Percentiles rank a stretch among this genome's conserved stretches.
Conservation (phyloP, 495 filamentous ascomycete genomes). For the Talaromyces borbonicus region DNA sequence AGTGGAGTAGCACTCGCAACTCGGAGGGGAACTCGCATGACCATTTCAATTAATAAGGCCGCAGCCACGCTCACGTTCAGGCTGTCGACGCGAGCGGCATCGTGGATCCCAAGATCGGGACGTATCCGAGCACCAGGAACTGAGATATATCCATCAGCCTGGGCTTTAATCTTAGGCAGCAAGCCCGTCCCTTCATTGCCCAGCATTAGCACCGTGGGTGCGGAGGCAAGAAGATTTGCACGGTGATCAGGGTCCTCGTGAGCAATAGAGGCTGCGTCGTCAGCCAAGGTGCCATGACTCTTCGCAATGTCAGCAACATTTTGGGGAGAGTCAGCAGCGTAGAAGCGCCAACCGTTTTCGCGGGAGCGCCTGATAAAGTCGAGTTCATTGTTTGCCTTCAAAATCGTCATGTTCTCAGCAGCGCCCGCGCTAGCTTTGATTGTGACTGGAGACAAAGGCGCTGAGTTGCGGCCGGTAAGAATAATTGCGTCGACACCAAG, state of each 20-base stretch:
- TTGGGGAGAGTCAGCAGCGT: conserved; percentile 58
- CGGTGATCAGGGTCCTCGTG: conserved; percentile 4
- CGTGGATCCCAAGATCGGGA: conserved; percentile 20
- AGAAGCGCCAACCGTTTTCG: conserved; percentile 71
- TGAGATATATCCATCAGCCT: conserved; percentile 51
- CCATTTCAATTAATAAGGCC: conserved; percentile 58
- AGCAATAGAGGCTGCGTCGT: background rate
- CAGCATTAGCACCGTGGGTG: conserved; percentile 69
- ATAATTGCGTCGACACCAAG: conserved; percentile 71
- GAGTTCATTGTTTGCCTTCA: conserved; percentile 52
- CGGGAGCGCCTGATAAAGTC: conserved; percentile 60
- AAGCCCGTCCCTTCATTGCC: conserved; percentile 78
- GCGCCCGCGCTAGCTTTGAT: conserved; percentile 85
- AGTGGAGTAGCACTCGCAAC: conserved; percentile 12
- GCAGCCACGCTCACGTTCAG: conserved; percentile 85
- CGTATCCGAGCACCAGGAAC: conserved; percentile 38
- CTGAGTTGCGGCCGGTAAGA: conserved; percentile 56
- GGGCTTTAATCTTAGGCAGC: conserved; percentile 43
- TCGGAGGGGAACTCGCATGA: conserved; percentile 38
- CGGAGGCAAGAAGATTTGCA: conserved; percentile 36
- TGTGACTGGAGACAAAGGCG: conserved; percentile 61
- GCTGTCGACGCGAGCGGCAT: conserved; percentile 52
- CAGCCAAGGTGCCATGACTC: background rate
- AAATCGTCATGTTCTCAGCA: conserved; percentile 63
- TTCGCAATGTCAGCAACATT: conserved; percentile 3